A percentile compares a stretch with the other conserved stretches of the same genome.
Evolutionary conservation across 1,139 yeast genomes (phyloP).

Genomic region (Geotrichum cucujoidarum): DNA sequence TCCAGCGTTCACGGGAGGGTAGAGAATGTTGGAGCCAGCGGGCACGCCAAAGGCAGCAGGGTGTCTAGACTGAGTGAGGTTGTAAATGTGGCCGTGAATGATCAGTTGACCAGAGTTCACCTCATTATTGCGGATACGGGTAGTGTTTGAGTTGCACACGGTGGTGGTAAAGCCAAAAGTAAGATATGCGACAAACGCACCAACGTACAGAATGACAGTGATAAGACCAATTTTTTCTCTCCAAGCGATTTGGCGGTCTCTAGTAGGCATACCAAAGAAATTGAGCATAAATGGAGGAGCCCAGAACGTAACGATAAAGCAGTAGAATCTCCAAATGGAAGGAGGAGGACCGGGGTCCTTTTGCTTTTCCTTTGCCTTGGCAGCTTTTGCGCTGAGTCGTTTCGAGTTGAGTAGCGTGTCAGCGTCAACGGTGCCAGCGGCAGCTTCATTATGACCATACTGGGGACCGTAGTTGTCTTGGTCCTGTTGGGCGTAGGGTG

Average conservation of each 20-base stretch:
- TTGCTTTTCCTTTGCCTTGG: conserved; percentile 18
- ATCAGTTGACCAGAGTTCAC: conserved; percentile 60
- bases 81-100: conserved; percentile 78
- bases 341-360: conserved; percentile 29
- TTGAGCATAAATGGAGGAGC: conserved; percentile 74
- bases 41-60: conserved; percentile 77
- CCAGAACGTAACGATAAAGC: conserved; percentile 81
- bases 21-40: conserved; percentile 62
- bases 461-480: conserved; percentile 1
- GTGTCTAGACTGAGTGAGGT: conserved; percentile 63
- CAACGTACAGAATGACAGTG: conserved; percentile 66
- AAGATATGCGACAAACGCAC: conserved; percentile 74
- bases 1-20: conserved; percentile 84
- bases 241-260: conserved; percentile 91
- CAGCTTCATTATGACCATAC: conserved; percentile 6
- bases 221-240: conserved; percentile 87
- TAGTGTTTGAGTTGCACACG: conserved; percentile 56
- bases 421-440: conserved; percentile 12
- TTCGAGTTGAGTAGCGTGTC: conserved; percentile 18
- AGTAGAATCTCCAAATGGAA: conserved; percentile 77
- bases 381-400: conserved; percentile 20
- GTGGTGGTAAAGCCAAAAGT: conserved; percentile 90
- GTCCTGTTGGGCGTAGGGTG: not conserved
- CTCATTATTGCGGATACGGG: conserved; percentile 55
- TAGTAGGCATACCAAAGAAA: conserved; percentile 70